Evolutionary conservation across 1,284 basidiomycete genomes (phyloP).

Genomic region (Phylloporus gajari): DNA sequence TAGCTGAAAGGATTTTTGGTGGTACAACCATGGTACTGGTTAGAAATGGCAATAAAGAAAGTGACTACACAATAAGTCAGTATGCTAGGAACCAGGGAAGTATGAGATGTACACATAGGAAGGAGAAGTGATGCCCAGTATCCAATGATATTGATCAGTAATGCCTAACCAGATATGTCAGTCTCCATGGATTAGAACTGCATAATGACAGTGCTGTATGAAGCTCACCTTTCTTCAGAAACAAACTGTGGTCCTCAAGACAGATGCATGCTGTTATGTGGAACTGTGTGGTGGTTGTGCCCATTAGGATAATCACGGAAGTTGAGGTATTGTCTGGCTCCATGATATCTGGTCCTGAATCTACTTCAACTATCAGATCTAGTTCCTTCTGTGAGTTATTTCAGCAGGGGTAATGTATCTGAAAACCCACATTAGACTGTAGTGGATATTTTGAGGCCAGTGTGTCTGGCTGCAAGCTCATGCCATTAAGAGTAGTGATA

Average conservation of each 20-base stretch:
- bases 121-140: slow-evolving; percentile 72
- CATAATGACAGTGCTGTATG: neutral
- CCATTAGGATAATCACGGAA: slow-evolving; percentile 26
- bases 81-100: neutral
- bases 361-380: slow-evolving; percentile 38
- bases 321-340: slow-evolving; percentile 9
- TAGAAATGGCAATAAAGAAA: slow-evolving; percentile 58
- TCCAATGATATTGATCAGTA: slow-evolving; percentile 73
- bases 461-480: slow-evolving; percentile 8
- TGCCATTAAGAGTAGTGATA: slow-evolving; percentile 20
- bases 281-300: slow-evolving; percentile 62
- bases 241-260: slow-evolving; percentile 72
- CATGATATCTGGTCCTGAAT: neutral
- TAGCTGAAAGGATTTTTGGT: slow-evolving; percentile 46
- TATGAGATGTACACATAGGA: slow-evolving; percentile 66
- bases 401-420: slow-evolving; percentile 58
- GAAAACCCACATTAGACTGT: slow-evolving; percentile 43
- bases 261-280: slow-evolving; percentile 71
- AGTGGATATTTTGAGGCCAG: slow-evolving; percentile 13
- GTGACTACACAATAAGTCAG: slow-evolving; percentile 24
- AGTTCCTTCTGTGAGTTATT: slow-evolving; percentile 53
- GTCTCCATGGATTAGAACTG: slow-evolving; percentile 46
- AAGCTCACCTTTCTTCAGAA: slow-evolving; percentile 62
- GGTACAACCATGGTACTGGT: slow-evolving; percentile 55
- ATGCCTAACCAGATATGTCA: slow-evolving; percentile 48